These are phyloP conservation scores for Pythium catenulatum DNA, from an alignment of 352 stramenopile genomes.

Conservation along the genomic window DNA sequence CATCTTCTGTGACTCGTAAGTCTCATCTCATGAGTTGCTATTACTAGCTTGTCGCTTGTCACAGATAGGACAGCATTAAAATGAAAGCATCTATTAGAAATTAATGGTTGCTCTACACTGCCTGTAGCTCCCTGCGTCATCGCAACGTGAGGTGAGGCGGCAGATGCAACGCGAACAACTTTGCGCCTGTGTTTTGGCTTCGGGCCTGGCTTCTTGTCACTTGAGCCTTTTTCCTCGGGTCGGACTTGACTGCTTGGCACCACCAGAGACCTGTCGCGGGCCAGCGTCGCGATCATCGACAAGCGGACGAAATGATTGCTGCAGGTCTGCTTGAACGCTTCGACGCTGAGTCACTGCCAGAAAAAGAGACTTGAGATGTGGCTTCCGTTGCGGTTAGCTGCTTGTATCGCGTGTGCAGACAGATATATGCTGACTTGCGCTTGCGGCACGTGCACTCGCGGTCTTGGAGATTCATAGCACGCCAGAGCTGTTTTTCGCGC, in stretches of 20 bases:
- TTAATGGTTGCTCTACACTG: background rate
- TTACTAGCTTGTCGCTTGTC: no score
- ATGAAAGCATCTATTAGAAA: background rate
- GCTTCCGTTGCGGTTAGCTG: background rate
- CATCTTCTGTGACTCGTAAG: no score
- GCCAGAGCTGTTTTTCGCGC: background rate
- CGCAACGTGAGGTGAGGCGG: background rate
- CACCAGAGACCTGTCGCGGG: background rate
- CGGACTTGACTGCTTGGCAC: background rate
- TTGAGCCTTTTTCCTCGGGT: background rate
- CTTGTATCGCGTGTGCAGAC: slow-evolving; percentile 17
- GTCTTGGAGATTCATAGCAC: background rate
- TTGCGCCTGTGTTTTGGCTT: background rate
- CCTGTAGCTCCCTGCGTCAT: background rate
- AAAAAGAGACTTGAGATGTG: background rate
- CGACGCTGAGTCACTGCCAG: background rate
- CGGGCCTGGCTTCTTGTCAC: background rate
- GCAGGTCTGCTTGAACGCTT: background rate
- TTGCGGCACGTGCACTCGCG: background rate
- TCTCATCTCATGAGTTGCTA: no score
- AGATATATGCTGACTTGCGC: slow-evolving; percentile 5
- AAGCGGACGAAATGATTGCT: background rate
- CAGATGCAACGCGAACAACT: background rate
- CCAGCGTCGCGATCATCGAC: background rate
- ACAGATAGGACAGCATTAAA: no score